Evolutionary conservation across 768 basidiomycete genomes (phyloP).

Genomic region (Clathrus columnatus): DNA sequence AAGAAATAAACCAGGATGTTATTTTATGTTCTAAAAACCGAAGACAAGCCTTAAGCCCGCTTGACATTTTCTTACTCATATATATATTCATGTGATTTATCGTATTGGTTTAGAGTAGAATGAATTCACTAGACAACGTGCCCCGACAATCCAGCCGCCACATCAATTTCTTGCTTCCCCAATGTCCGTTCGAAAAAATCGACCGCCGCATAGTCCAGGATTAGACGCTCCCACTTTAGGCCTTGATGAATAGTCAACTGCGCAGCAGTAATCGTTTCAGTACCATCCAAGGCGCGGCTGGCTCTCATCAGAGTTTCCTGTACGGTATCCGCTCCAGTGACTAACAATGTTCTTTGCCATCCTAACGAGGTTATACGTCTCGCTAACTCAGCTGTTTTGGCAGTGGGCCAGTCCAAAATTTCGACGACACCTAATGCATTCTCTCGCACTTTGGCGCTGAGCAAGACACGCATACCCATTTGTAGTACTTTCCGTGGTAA

Average conservation of each 20-base stretch:
- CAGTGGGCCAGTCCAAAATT: constrained; percentile 59
- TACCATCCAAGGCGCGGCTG: constrained; percentile 61
- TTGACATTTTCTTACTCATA: no score
- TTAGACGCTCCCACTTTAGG: constrained; percentile 71
- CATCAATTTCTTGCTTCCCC: constrained; percentile 28
- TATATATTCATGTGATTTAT: no score
- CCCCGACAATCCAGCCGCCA: constrained; percentile 3
- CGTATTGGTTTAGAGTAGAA: no score
- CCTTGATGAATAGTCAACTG: constrained; percentile 76
- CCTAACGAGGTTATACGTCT: constrained; percentile 55
- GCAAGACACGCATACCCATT: constrained; percentile 87
- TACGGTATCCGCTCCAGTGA: constrained; percentile 52
- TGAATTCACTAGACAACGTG: no score
- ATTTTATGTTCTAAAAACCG: no score
- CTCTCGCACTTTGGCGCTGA: constrained; percentile 76
- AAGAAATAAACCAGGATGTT: no score
- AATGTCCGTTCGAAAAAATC: constrained; percentile 63
- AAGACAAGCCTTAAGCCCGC: no score
- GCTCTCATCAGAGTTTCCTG: constrained; percentile 51
- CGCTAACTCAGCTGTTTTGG: constrained; percentile 61
- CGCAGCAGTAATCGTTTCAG: constrained; percentile 53
- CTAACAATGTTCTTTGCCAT: constrained; percentile 67
- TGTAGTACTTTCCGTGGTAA: constrained; percentile 88
- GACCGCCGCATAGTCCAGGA: constrained; percentile 79
- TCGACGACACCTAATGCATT: constrained; percentile 67